phyloP scores from a whole-genome alignment of 306 rosid genomes.

The Fragaria iinumae region DNA sequence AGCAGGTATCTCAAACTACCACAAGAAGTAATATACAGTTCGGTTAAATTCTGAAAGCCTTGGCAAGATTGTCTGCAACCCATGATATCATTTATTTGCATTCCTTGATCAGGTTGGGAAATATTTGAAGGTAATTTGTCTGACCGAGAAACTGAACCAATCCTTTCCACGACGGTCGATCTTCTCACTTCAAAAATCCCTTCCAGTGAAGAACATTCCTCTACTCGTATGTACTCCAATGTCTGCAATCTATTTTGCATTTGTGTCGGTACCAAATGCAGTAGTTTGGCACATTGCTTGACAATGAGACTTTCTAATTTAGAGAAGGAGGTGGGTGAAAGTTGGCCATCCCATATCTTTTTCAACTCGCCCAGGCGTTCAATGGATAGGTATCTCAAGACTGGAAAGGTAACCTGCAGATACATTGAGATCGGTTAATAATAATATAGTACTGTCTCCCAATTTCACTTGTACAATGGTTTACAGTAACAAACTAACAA shows the following conservation, averaged over 20 bases:
- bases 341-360: neutral
- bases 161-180: too few relatives aligned
- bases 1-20: neutral
- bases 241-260: too few relatives aligned
- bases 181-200: too few relatives aligned
- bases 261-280: too few relatives aligned
- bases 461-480: too few relatives aligned
- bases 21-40: neutral
- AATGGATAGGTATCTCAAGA: too few relatives aligned
- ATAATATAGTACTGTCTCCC: too few relatives aligned
- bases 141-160: too few relatives aligned
- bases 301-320: neutral
- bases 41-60: conserved; percentile 4
- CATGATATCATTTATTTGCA: neutral
- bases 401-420: conserved; percentile 8
- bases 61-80: neutral
- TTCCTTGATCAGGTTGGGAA: neutral
- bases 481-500: too few relatives aligned
- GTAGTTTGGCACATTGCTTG: neutral
- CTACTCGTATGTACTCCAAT: accelerated
- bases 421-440: neutral
- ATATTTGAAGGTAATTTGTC: too few relatives aligned
- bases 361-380: neutral
- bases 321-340: conserved; percentile 1
- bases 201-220: too few relatives aligned